Conservation (phyloP, 176 grass and related monocot species). For the Eleusine coracana region DNA sequence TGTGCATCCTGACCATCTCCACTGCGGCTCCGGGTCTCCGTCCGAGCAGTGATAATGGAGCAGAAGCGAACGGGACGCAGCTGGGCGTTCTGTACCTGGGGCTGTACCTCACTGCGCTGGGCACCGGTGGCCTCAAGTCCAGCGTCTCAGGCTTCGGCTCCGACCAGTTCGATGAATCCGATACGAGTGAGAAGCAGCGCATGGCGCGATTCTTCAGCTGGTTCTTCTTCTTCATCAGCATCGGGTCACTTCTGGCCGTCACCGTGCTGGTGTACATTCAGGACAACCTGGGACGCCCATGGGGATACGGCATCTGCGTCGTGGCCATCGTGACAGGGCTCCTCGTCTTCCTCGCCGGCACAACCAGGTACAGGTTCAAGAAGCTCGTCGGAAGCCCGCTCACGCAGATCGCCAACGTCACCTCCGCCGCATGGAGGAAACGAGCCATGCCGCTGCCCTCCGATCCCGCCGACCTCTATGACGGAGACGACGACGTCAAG, state of each 20-base stretch:
- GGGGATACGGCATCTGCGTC: conserved; percentile 77
- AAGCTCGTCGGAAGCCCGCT: conserved; percentile 78
- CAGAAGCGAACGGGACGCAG: conserved; percentile 52
- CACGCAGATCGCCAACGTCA: conserved; percentile 79
- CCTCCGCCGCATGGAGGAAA: conserved; percentile 72
- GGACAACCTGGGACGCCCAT: conserved; percentile 70
- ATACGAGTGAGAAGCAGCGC: conserved; percentile 53
- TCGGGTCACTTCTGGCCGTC: conserved; percentile 83
- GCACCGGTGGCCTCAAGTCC: conserved; percentile 86
- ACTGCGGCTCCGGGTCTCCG: conserved; percentile 65
- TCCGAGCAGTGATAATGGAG: conserved; percentile 38
- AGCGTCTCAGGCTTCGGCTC: conserved; percentile 96
- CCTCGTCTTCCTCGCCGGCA: conserved; percentile 66
- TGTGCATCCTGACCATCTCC: conserved; percentile 78
- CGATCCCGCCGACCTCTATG: conserved; percentile 59
- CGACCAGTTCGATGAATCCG: conserved; percentile 89
- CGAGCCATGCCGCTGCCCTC: conserved; percentile 48
- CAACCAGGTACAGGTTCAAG: conserved; percentile 81
- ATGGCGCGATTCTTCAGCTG: conserved; percentile 96
- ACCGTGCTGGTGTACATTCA: conserved; percentile 93
- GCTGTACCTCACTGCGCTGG: conserved; percentile 86
- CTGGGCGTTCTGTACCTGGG: conserved; percentile 70
- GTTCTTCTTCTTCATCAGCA: conserved; percentile 99
- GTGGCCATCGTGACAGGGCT: conserved; percentile 56
- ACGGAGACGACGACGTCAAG: conserved; percentile 47